Percentiles rank a stretch among this genome's conserved stretches.
Evolutionary conservation across 2,329 filamentous ascomycete genomes (phyloP).

Genomic region (Eutypa lata): DNA sequence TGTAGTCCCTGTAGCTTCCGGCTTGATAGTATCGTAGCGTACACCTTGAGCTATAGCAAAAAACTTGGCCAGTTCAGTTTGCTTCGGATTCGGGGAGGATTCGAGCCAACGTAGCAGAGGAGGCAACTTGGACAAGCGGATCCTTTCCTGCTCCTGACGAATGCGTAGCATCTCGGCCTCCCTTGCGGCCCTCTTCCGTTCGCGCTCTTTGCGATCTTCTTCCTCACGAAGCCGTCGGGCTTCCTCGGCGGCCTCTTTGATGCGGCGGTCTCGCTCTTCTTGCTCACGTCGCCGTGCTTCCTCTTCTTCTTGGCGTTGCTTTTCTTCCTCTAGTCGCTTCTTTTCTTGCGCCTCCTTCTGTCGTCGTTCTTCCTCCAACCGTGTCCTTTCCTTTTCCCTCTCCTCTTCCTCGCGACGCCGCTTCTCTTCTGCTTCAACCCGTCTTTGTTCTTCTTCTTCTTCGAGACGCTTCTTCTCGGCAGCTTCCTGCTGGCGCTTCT

Average conservation of each 20-base stretch:
- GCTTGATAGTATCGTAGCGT: constrained; percentile 61
- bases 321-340: constrained; percentile 32
- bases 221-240: constrained; percentile 50
- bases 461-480: constrained; percentile 28
- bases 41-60: constrained; percentile 59
- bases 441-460: constrained; percentile 24
- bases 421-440: constrained; percentile 33
- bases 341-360: constrained; percentile 17
- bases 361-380: constrained; percentile 26
- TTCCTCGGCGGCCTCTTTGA: constrained; percentile 46
- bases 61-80: constrained; percentile 46
- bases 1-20: constrained; percentile 47
- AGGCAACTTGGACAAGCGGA: constrained; percentile 55
- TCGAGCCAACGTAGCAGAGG: constrained; percentile 61
- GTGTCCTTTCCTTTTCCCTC: constrained; percentile 24
- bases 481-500: constrained; percentile 23
- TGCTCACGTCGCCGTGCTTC: constrained; percentile 31
- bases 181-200: constrained; percentile 39
- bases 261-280: constrained; percentile 46
- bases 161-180: constrained; percentile 50
- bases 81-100: constrained; percentile 48
- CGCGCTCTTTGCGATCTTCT: constrained; percentile 48
- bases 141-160: constrained; percentile 52
- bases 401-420: constrained; percentile 36
- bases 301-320: constrained; percentile 36